Percentiles rank a stretch among this genome's conserved stretches.
phyloP scores from a whole-genome alignment of 1,284 basidiomycete species.

The Malassezia psittaci region DNA sequence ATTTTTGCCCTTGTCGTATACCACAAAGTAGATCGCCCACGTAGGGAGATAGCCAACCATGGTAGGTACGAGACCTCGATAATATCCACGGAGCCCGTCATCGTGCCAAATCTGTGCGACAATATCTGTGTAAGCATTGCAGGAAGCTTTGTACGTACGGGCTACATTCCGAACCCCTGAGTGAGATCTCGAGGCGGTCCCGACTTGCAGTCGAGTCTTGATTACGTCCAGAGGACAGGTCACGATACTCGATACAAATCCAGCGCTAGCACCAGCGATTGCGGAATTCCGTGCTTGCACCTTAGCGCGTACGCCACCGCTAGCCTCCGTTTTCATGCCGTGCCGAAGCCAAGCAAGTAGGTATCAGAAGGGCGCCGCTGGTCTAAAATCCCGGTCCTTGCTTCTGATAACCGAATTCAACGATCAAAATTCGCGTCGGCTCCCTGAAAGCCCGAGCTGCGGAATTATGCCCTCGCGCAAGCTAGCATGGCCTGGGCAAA shows the following conservation, averaged over 20 bases:
- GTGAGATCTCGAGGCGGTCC: slow-evolving; percentile 46
- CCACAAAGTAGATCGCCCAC: slow-evolving; percentile 47
- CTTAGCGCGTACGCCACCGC: background rate
- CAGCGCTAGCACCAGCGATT: slow-evolving; percentile 55
- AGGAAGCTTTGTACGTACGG: background rate
- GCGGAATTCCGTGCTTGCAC: slow-evolving; percentile 21
- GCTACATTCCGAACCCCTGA: background rate
- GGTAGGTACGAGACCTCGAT: slow-evolving; percentile 42
- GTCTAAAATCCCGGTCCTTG: background rate
- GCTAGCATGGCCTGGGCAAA: slow-evolving; percentile 2
- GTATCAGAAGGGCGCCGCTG: background rate
- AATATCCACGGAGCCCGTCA: slow-evolving; percentile 42
- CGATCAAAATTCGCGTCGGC: background rate
- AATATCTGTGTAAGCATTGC: background rate
- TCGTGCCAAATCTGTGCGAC: slow-evolving; percentile 29
- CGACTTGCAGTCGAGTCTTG: slow-evolving; percentile 92
- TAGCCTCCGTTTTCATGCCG: background rate
- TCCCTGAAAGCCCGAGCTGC: background rate
- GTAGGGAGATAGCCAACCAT: slow-evolving; percentile 46
- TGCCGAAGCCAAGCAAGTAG: background rate
- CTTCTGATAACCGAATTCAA: too few species aligned
- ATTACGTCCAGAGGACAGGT: slow-evolving; percentile 96
- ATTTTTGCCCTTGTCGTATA: slow-evolving; percentile 37
- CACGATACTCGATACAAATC: slow-evolving; percentile 80
- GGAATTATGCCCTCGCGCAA: background rate